Base-by-base conservation (phyloP, 495 filamentous ascomycete species). In the Pyronema domesticum region DNA sequence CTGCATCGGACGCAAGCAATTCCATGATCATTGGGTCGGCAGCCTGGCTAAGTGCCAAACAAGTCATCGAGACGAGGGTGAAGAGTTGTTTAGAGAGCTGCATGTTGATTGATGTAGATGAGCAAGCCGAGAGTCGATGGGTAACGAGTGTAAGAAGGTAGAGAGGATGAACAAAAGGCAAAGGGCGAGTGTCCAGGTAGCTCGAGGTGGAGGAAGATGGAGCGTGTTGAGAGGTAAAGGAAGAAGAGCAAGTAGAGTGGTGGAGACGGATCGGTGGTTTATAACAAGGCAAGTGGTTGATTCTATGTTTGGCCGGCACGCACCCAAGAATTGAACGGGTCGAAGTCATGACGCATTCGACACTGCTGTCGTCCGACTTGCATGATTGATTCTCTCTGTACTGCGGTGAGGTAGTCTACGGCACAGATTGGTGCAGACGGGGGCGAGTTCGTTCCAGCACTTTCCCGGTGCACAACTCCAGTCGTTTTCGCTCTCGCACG, bases 131-230 rank as follows among this genome's bases (percentile, higher is more conserved):
- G 15, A 51, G 45, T 43, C 34, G 30, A 51, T 51, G 1, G 48
- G 45, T 47, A 51, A 47, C 45, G 45, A 23, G 10, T 14, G 30
- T 30, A n/a, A 37, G n/a, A 46, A 19, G 9, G 10, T 10, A 54
- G 51, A 14, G 9, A 45, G 37, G 51, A 23, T 30, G 51, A 23
- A 49, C 46, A n/a, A 50, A 54, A 40, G 49, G 51, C 51, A 51
- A 50, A 40, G 44, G 33, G 30, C 14, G 39, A 35, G 39, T 46
- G n/a, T 23, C 1, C 37, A 51, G n/a, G 37, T 58, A 37, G 48
- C 54, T 50, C 47, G 53, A 57, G 40, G 56, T 58, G 58, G 55
- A 63, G 60, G 56, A 56, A 15, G 49, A 47, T 67, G 59, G 53
- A 54, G 55, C 58, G 50, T 59, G 63, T 13, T 17, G 48, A 51